Evolutionary conservation across 2,329 filamentous ascomycete species (phyloP), one percentile per base, ranked within the genome.

Genomic region (Pseudogymnoascus sp.): DNA sequence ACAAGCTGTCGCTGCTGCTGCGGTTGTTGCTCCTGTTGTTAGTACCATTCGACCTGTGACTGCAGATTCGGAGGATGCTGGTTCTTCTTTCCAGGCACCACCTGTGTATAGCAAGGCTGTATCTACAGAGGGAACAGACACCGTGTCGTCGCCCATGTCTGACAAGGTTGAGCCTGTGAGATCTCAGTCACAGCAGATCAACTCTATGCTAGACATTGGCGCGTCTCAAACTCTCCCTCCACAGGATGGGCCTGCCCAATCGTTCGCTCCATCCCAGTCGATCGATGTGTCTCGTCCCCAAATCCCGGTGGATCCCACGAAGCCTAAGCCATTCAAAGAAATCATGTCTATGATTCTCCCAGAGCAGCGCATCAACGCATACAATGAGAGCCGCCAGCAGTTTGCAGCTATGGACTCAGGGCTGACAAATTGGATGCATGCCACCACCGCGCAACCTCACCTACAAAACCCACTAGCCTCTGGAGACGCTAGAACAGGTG

Each of bases 331-430:
- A 14, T 92, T 95, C 75, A 84, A 86, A 60, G 89, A 96, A 63
- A 96, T 97, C 64, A 80, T 91, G 69, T 84, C 83, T 7, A 80
- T 94, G 59, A 80, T 83, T 14, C 84, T 83, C 1, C 74, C 86
- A 0, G 74, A 80, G 12, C 87, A 94, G 67, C 85, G 92, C 19
- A 89, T 94, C 64, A 78, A 81, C 45, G 87, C 85, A 12, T 96
- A 90, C 72, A 84, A 90, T 63, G 83, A 88, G 63, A 88, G 89
- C 0, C 84, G 91, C 49, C 77, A 83, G 14, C 83, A 89, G 52
- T 91, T 92, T 72, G 86, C 88, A 0, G 74, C 76, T 11, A 85
- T 88, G 72, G 86, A 96, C 64, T 89, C 89, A 4, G 91, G 92
- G 1, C 77, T 97, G n/a, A 79, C 75, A 62, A 75, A 77, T 35